These are phyloP conservation scores for Neurospora sp. DNA, from an alignment of 495 filamentous ascomycete genomes.

Conservation along the genomic window DNA sequence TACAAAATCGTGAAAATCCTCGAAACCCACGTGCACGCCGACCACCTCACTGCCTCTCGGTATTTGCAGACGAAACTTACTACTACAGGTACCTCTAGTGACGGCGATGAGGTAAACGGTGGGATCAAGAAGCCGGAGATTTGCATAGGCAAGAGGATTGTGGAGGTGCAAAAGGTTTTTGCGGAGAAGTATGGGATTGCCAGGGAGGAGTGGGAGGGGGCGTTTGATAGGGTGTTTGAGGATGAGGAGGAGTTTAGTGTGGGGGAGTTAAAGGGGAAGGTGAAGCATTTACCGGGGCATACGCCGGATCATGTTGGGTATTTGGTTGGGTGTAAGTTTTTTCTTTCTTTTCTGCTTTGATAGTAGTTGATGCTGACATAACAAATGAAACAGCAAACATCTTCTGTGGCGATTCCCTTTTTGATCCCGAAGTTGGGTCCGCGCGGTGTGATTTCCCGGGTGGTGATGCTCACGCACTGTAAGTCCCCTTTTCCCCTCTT, in stretches of 20 bases:
- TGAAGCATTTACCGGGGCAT: conserved; percentile 49
- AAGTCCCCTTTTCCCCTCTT: background rate
- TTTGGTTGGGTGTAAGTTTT: conserved; percentile 34
- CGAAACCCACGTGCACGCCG: conserved; percentile 54
- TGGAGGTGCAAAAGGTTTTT: conserved; percentile 42
- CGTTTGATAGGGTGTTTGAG: conserved; percentile 43
- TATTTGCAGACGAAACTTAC: conserved; percentile 42
- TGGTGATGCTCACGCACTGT: conserved; percentile 39
- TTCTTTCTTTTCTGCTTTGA: background rate
- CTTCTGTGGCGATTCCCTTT: conserved; percentile 54
- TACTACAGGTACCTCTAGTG: background rate
- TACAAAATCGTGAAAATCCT: conserved; percentile 42
- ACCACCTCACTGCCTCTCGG: conserved; percentile 48
- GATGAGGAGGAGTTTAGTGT: conserved; percentile 44
- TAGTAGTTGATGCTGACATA: too few relatives aligned
- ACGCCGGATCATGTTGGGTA: conserved; percentile 56
- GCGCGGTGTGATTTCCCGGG: conserved; percentile 53
- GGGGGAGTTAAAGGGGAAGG: conserved; percentile 35
- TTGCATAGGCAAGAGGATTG: conserved; percentile 47
- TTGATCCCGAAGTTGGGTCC: conserved; percentile 48
- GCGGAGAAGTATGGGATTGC: conserved; percentile 37
- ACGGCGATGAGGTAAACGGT: background rate
- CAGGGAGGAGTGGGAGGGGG: conserved; percentile 27
- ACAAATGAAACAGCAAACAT: conserved; percentile 30
- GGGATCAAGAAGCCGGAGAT: conserved; percentile 28